Evolutionary conservation across 2,329 filamentous ascomycete genomes (phyloP).

Genomic region (Calonectria pseudoreteaudii): DNA sequence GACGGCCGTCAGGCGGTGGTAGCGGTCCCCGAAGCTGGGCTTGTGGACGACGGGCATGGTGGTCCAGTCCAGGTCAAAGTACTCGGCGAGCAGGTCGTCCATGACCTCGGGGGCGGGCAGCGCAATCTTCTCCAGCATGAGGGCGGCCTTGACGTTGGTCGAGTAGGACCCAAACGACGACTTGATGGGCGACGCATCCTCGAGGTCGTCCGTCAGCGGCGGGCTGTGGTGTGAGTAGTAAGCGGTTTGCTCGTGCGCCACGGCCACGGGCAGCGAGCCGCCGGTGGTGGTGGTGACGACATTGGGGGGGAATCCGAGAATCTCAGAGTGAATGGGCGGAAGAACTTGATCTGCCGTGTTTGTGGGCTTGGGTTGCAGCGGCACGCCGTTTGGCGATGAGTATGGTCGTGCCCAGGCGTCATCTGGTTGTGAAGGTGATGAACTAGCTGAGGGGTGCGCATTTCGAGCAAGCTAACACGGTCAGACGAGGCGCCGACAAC

Average conservation of each 20-base stretch:
- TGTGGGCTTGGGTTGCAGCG: constrained; percentile 30
- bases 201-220: constrained; percentile 43
- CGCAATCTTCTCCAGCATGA: constrained; percentile 43
- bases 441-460: constrained; percentile 30
- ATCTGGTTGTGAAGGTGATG: constrained; percentile 32
- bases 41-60: constrained; percentile 40
- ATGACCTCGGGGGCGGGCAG: constrained; percentile 41
- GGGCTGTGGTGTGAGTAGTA: constrained; percentile 40
- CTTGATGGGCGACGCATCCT: constrained; percentile 34
- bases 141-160: constrained; percentile 41
- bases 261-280: constrained; percentile 30
- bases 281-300: too few species aligned
- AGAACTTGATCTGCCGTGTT: constrained; percentile 35
- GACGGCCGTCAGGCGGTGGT: constrained; percentile 43
- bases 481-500: constrained; percentile 21
- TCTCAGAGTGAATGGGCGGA: constrained; percentile 37
- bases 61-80: constrained; percentile 42
- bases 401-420: constrained; percentile 37
- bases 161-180: constrained; percentile 44
- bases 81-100: constrained; percentile 41
- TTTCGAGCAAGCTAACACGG: constrained; percentile 26
- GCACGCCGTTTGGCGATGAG: constrained; percentile 31
- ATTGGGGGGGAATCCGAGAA: constrained; percentile 26
- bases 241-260: constrained; percentile 32
- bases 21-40: constrained; percentile 39